Conservation (phyloP, 192 early-diverging fungal species). For the Coemansia sp. region DNA sequence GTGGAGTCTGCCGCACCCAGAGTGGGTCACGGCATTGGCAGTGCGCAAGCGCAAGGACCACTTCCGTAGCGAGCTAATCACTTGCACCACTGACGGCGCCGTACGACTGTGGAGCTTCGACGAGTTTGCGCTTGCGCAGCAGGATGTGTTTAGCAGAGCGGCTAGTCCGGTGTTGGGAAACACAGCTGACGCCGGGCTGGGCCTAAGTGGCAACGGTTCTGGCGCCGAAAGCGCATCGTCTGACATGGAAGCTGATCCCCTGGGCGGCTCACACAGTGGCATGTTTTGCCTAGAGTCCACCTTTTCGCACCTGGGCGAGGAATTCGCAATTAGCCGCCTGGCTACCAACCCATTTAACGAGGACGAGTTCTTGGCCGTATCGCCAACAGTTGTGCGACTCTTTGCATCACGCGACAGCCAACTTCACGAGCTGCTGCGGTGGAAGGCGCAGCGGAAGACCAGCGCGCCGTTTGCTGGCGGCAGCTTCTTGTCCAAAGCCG, state of each 20-base stretch:
- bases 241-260: conserved; percentile 11
- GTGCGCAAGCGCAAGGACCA: conserved; percentile 48
- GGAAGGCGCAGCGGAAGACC: conserved; percentile 38
- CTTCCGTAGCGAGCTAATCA: conserved; percentile 51
- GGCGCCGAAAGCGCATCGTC: conserved; percentile 28
- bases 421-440: conserved; percentile 46
- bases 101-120: conserved; percentile 54
- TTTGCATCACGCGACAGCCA: conserved; percentile 45
- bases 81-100: conserved; percentile 43
- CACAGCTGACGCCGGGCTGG: conserved; percentile 1
- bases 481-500: conserved; percentile 34
- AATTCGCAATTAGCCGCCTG: conserved; percentile 21
- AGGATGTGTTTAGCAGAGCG: conserved; percentile 40
- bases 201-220: conserved; percentile 4
- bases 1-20: conserved; percentile 43
- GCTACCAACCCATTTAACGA: conserved; percentile 45
- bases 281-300: conserved; percentile 40
- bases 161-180: conserved; percentile 18
- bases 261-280: conserved; percentile 1
- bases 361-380: conserved; percentile 55
- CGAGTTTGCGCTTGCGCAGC: conserved; percentile 52
- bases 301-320: conserved; percentile 35
- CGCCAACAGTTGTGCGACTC: conserved; percentile 35
- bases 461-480: conserved; percentile 39
- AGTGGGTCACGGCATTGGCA: conserved; percentile 42